Evolutionary conservation across 306 rosid species (phyloP).

Genomic region (Casuarina equisetifolia): DNA sequence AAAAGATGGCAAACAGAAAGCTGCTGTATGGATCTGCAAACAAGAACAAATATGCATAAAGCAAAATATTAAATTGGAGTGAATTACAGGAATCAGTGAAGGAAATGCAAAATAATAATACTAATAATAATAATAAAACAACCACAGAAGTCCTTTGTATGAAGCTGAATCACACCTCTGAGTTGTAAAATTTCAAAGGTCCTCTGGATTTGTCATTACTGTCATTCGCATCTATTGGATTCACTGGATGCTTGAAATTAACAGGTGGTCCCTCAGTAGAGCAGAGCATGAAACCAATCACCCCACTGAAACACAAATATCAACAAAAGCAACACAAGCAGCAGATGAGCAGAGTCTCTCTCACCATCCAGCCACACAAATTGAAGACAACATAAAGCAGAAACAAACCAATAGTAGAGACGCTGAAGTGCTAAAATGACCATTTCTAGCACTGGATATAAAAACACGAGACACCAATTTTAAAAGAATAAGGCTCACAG

Average conservation of each 20-base stretch:
- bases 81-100: background rate
- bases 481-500: background rate
- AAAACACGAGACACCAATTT: background rate
- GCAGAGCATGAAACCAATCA: conserved; percentile 99
- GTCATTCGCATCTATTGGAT: conserved; percentile 59
- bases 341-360: conserved; percentile 3
- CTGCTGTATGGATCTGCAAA: conserved; percentile 83
- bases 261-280: conserved; percentile 94
- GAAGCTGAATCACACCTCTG: conserved; percentile 59
- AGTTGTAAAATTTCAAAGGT: conserved; percentile 86
- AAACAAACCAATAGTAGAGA: background rate
- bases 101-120: background rate
- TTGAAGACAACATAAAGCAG: background rate
- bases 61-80: conserved; percentile 13
- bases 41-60: background rate
- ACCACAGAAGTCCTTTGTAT: background rate
- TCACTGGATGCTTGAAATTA: conserved; percentile 91
- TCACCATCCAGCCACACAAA: background rate
- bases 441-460: background rate
- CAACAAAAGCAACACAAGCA: conserved; percentile 25
- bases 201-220: conserved; percentile 30
- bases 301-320: conserved; percentile 64
- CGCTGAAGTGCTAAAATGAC: background rate
- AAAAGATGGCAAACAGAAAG: conserved; percentile 96
- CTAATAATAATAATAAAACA: no score